Percentiles rank a stretch among this genome's conserved stretches.
These are phyloP conservation scores for Didymella pomorum DNA, from an alignment of 2,329 filamentous ascomycete species.

Conservation along the genomic window DNA sequence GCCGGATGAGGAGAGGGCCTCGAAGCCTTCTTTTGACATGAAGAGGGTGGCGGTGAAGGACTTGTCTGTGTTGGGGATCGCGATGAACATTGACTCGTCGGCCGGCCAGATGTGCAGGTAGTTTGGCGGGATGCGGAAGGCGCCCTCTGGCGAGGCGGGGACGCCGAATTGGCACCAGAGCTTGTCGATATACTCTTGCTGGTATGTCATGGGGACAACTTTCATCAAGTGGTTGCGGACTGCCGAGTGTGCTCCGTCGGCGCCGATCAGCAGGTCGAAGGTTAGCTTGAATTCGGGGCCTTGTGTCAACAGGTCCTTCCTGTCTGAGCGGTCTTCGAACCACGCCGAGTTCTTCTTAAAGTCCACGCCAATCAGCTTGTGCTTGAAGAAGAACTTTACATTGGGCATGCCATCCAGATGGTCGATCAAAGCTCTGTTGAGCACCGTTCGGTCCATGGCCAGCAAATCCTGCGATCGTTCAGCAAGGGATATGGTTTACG, in stretches of 20 bases:
- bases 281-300: slow-evolving; percentile 74
- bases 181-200: slow-evolving; percentile 94
- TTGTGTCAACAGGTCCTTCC: slow-evolving; percentile 35
- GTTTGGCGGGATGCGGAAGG: slow-evolving; percentile 85
- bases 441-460: slow-evolving; percentile 81
- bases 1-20: slow-evolving; percentile 69
- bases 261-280: slow-evolving; percentile 95
- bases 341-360: slow-evolving; percentile 81
- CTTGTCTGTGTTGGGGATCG: slow-evolving; percentile 86
- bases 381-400: slow-evolving; percentile 89
- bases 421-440: slow-evolving; percentile 86
- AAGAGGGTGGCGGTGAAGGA: slow-evolving; percentile 97
- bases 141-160: slow-evolving; percentile 59
- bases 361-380: slow-evolving; percentile 91
- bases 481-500: slow-evolving; percentile 14
- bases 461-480: slow-evolving; percentile 71
- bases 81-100: slow-evolving; percentile 96
- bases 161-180: slow-evolving; percentile 97
- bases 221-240: slow-evolving; percentile 97
- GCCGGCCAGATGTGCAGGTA: slow-evolving; percentile 98
- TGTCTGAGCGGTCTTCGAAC: slow-evolving; percentile 70
- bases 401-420: slow-evolving; percentile 84
- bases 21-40: slow-evolving; percentile 75
- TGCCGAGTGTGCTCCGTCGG: slow-evolving; percentile 93
- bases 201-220: slow-evolving; percentile 86